Conservation (phyloP, 495 filamentous ascomycete genomes). For the Schizothecium vesticola region DNA sequence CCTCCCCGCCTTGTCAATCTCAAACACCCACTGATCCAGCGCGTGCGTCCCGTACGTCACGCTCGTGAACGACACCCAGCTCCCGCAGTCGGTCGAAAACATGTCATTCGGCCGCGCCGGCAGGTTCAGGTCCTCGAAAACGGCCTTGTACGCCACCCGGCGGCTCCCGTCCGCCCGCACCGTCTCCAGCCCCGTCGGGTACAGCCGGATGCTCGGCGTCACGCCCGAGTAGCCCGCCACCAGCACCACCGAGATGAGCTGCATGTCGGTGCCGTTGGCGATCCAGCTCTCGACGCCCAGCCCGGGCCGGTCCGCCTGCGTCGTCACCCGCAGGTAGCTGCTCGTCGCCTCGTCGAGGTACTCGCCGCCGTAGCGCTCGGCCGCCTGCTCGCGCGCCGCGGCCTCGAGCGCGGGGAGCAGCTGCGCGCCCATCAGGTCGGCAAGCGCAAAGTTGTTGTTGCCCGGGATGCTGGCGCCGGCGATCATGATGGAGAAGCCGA, state of each 20-base stretch:
- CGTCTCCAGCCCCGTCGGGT: conserved; percentile 43
- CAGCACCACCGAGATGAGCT: conserved; percentile 28
- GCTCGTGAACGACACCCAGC: conserved; percentile 45
- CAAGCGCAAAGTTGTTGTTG: conserved; percentile 44
- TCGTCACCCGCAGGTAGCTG: conserved; percentile 33
- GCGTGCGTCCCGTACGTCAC: conserved; percentile 38
- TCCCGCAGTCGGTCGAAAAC: conserved; percentile 45
- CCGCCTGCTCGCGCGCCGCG: conserved; percentile 41
- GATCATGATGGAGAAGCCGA: conserved; percentile 37
- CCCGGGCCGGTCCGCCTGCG: conserved; percentile 37
- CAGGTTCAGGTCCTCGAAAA: conserved; percentile 31
- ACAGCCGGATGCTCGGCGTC: conserved; percentile 41
- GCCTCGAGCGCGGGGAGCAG: conserved; percentile 42
- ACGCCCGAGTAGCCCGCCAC: conserved; percentile 28
- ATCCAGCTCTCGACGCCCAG: conserved; percentile 44
- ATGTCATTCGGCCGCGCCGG: conserved; percentile 26
- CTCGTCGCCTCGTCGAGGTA: conserved; percentile 27
- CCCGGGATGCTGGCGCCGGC: conserved; percentile 42
- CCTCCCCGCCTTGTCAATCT: conserved; percentile 31
- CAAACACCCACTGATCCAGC: conserved; percentile 50
- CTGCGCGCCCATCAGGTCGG: conserved; percentile 38
- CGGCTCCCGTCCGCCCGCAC: conserved; percentile 17
- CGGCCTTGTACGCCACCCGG: conserved; percentile 41
- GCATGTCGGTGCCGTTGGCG: conserved; percentile 48
- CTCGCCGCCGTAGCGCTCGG: conserved; percentile 35